These are phyloP conservation scores for Aspergillus piperis DNA, from an alignment of 2,329 filamentous ascomycete species.

Conservation along the genomic window DNA sequence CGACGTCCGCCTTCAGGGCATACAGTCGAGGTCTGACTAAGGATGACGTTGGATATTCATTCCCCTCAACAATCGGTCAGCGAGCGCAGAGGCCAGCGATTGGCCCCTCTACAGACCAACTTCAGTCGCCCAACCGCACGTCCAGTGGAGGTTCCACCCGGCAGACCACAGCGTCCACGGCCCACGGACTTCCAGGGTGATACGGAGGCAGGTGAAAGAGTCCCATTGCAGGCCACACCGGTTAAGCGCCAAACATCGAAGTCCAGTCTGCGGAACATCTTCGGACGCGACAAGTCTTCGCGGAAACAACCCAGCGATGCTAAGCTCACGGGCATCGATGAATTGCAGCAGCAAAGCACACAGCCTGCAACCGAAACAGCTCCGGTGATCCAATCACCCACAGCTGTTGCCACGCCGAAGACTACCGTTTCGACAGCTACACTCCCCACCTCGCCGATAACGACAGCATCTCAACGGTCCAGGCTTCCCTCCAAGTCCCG, in stretches of 20 bases:
- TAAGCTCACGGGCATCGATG: conserved; percentile 37
- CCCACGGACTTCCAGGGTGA: conserved; percentile 34
- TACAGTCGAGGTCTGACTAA: conserved; percentile 4
- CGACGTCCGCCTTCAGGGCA: background rate
- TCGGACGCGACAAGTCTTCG: conserved; percentile 38
- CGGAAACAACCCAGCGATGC: conserved; percentile 30
- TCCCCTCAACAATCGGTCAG: conserved; percentile 32
- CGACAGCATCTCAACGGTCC: conserved; percentile 19
- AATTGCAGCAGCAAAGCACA: conserved; percentile 24
- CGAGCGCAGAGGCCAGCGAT: conserved; percentile 39
- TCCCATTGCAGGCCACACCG: conserved; percentile 34
- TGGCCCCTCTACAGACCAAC: conserved; percentile 42
- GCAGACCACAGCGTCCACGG: conserved; percentile 35
- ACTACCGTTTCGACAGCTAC: conserved; percentile 30
- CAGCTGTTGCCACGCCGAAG: conserved; percentile 26
- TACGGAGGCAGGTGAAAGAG: conserved; percentile 27
- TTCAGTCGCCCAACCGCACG: conserved; percentile 33
- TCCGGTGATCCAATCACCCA: conserved; percentile 29
- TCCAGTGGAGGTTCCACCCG: conserved; percentile 16
- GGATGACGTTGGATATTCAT: conserved; percentile 23
- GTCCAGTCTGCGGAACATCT: conserved; percentile 39
- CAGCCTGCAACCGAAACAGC: conserved; percentile 17
- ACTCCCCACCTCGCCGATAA: conserved; percentile 25
- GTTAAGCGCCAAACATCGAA: conserved; percentile 41
- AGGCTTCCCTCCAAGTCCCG: conserved; percentile 25